Conservation (phyloP, 805 yeast species). For the Kodamaea neixiangensis region DNA sequence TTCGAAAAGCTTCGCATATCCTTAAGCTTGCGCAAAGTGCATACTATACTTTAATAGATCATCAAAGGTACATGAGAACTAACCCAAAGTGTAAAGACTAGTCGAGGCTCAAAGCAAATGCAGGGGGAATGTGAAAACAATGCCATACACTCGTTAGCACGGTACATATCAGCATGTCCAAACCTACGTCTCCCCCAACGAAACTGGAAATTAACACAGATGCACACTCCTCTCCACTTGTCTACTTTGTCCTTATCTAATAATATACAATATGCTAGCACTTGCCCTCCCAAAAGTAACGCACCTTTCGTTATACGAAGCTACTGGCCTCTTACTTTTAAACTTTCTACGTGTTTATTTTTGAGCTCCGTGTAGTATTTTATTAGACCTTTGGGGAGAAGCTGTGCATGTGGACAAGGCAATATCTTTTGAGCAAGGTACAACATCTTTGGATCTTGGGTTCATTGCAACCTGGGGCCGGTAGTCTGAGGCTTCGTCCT, state of each 20-base stretch:
- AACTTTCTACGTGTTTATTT: neutral
- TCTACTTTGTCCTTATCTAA: neutral
- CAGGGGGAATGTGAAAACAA: no score
- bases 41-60: neutral
- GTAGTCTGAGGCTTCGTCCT: no score
- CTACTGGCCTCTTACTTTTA: neutral
- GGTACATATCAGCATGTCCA: no score
- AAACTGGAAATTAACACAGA: neutral
- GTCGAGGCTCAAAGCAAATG: no score
- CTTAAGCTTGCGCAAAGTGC: neutral
- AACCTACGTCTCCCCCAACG: no score
- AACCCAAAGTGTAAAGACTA: neutral
- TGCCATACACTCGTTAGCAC: no score
- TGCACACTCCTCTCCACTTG: neutral
- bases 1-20: no score
- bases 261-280: neutral
- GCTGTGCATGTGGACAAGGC: neutral
- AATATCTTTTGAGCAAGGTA: neutral
- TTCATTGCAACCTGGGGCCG: no score
- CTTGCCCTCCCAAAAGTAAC: neutral
- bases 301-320: neutral
- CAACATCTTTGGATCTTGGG: neutral
- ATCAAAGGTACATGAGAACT: neutral
- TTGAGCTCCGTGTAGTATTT: neutral
- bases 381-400: neutral